Percentiles rank a stretch among this genome's conserved stretches.
These are phyloP conservation scores for Globisporangium mamillatum DNA, from an alignment of 352 stramenopile genomes.

Conservation along the genomic window DNA sequence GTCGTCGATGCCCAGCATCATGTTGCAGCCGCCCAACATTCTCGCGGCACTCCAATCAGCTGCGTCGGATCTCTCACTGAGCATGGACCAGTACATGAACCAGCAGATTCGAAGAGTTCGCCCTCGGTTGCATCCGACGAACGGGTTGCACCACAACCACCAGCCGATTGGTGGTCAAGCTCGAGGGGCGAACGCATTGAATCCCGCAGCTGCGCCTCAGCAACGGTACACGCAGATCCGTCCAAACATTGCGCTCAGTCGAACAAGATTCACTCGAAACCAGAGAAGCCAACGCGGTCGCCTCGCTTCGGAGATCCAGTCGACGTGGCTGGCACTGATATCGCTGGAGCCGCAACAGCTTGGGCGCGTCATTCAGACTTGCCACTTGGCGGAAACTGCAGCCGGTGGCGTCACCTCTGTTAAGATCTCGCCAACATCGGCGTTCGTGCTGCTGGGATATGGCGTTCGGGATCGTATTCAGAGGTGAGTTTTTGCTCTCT, in stretches of 20 bases:
- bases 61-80: slow-evolving; percentile 54
- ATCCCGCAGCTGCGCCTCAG: slow-evolving; percentile 25
- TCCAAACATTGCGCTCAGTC: slow-evolving; percentile 81
- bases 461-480: slow-evolving; percentile 83
- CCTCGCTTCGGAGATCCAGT: slow-evolving; percentile 80
- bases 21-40: slow-evolving; percentile 53
- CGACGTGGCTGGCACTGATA: slow-evolving; percentile 82
- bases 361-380: slow-evolving; percentile 78
- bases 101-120: slow-evolving; percentile 77
- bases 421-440: slow-evolving; percentile 86
- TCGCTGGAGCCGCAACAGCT: slow-evolving; percentile 78
- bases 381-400: slow-evolving; percentile 71
- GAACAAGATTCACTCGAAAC: slow-evolving; percentile 70
- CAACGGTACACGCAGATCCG: slow-evolving; percentile 82
- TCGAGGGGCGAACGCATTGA: slow-evolving; percentile 24
- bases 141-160: slow-evolving; percentile 26
- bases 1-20: slow-evolving; percentile 23
- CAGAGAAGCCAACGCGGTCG: slow-evolving; percentile 69
- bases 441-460: slow-evolving; percentile 84
- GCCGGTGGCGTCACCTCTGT: slow-evolving; percentile 87
- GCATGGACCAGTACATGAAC: slow-evolving; percentile 82
- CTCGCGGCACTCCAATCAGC: slow-evolving; percentile 59
- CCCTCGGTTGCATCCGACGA: slow-evolving; percentile 43
- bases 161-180: slow-evolving; percentile 23
- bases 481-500: slow-evolving; percentile 37